Percentiles rank a stretch among this genome's conserved stretches.
Evolutionary conservation across 208 protist genomes (phyloP).

Genomic region (Leishmania mexicana): DNA sequence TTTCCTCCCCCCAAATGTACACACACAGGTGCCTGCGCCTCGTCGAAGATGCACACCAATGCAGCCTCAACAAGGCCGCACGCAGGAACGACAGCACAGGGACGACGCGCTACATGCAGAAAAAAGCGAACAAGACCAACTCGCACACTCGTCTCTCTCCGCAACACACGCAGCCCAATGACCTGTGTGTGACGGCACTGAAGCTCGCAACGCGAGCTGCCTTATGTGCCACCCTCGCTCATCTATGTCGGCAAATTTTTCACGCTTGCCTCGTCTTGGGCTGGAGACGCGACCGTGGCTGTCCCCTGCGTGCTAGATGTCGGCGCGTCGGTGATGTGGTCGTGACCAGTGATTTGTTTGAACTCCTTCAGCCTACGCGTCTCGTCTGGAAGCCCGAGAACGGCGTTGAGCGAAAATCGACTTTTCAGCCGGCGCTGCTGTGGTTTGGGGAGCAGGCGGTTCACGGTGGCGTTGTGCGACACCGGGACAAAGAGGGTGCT

Average conservation of each 20-base stretch:
- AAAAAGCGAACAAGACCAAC: neutral
- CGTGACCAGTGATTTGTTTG: slow-evolving; percentile 64
- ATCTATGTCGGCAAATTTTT: neutral
- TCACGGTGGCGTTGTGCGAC: slow-evolving; percentile 83
- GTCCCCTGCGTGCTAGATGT: neutral
- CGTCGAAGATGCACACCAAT: no score
- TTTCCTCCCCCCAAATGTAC: neutral
- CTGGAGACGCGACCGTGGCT: neutral
- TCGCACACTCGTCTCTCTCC: no score
- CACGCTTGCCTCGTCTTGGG: neutral
- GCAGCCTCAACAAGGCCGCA: no score
- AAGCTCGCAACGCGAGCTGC: neutral
- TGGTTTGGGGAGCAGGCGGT: slow-evolving; percentile 77
- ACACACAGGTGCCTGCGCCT: neutral
- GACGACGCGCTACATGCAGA: neutral
- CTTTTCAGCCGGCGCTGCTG: slow-evolving; percentile 84
- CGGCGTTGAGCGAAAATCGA: slow-evolving; percentile 73
- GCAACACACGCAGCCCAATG: no score
- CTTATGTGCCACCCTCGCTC: neutral
- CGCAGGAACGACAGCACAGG: neutral
- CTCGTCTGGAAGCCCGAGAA: slow-evolving; percentile 85
- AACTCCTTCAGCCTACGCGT: slow-evolving; percentile 80
- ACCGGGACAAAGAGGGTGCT: slow-evolving; percentile 84
- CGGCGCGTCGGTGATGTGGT: slow-evolving; percentile 30
- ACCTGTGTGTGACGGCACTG: no score